Evolutionary conservation across 2,329 filamentous ascomycete genomes (phyloP).

Genomic region (Penicillium corylophilum): DNA sequence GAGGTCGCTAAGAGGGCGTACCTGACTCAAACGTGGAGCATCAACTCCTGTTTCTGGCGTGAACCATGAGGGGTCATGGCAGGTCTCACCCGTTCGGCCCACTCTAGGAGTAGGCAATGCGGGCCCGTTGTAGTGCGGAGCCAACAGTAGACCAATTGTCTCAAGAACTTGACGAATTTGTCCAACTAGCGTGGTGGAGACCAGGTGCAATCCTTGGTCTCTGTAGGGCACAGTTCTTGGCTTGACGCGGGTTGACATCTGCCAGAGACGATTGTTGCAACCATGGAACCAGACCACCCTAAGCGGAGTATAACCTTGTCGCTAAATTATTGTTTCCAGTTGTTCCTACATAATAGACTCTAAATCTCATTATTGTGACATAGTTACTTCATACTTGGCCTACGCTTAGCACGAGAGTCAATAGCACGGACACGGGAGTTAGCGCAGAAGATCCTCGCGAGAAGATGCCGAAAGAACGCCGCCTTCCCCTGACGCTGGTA

Average conservation of each 20-base stretch:
- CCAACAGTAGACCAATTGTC: background rate
- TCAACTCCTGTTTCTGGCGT: background rate
- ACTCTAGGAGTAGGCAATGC: background rate
- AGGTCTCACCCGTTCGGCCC: background rate
- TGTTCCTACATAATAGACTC: background rate
- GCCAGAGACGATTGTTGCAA: background rate
- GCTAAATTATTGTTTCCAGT: background rate
- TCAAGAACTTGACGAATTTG: background rate
- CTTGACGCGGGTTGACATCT: background rate
- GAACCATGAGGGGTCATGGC: background rate
- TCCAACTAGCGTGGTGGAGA: background rate
- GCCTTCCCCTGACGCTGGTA: background rate
- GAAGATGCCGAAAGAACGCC: background rate
- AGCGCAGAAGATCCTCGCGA: background rate
- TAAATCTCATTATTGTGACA: background rate
- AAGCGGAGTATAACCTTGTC: background rate
- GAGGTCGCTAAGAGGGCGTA: background rate
- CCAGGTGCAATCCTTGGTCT: background rate
- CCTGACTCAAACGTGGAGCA: background rate
- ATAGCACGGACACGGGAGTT: background rate
- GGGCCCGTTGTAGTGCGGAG: background rate
- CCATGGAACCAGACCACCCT: constrained; percentile 5
- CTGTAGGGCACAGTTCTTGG: background rate
- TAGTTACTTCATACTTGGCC: background rate
- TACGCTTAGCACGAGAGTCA: background rate